Evolutionary conservation across 495 filamentous ascomycete species (phyloP), one percentile per base, ranked within the genome.

Genomic region (Neurospora tetraspora): DNA sequence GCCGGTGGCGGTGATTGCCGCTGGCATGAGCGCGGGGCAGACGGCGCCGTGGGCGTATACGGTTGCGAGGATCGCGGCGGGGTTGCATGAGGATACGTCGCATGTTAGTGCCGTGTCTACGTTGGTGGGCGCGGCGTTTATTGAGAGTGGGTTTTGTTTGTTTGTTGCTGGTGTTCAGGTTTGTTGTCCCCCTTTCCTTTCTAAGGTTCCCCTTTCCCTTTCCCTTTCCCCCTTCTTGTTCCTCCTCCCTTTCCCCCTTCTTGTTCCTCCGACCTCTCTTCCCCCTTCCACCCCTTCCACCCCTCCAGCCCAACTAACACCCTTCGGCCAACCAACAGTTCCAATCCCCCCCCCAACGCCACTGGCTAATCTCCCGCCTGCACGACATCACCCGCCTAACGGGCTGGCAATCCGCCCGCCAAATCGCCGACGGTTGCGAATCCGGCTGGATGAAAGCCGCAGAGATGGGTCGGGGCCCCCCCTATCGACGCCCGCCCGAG

Each of bases 1-100:
- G 6, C 93, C 95, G 1, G 87, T 93, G n/a, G 90, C 94, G 71
- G 95, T 97, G 89, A 85, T 92, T 47, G 93, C 94, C 7, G 91
- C 92, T 1, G 90, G 89, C 12, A 85, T 96, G 42, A 88, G 89
- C 9, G 91, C 93, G 0, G 80, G 82, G 4, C 85, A 89, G 69
- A 97, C 96, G 4, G 88, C 86, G 10, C 78, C 78, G 1, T 91
- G 87, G 79, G 92, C 94, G 4, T 88, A 90, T 74, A 87, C 89
- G 72, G 89, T 98, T 39, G 95, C 94, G 42, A 88, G 91, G 8
- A 94, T 98, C 69, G 87, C 89, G 8, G 93, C 93, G 0, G 96
- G 93, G 2, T 85, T 98, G 42, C 86, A 89, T 9, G 93, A 94
- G 68, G 86, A 88, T 39, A 84, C 87, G 70, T 85, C 86, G 4